Percentiles rank a stretch among this genome's conserved stretches.
Conservation (phyloP, 164 flowering plant genomes). For the Dillenia turbinata region DNA sequence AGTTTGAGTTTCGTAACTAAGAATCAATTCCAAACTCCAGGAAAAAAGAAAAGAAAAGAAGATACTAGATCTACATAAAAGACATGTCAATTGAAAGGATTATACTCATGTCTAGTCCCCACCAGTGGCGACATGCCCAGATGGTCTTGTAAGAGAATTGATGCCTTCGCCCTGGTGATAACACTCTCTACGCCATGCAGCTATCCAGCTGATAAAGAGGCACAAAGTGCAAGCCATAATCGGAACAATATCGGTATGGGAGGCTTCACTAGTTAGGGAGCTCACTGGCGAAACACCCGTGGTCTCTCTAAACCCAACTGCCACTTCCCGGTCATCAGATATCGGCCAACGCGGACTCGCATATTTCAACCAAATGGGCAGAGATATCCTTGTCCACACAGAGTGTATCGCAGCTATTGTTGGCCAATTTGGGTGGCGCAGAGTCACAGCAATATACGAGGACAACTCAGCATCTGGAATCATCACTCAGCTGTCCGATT, state of each 20-base stretch:
- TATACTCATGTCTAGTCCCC: too few species aligned
- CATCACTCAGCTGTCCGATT: slow-evolving; percentile 8
- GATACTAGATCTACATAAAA: too few species aligned
- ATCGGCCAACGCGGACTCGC: neutral
- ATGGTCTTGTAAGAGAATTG: too few species aligned
- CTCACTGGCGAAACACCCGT: slow-evolving; percentile 8
- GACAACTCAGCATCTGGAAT: neutral
- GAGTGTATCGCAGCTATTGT: slow-evolving; percentile 25
- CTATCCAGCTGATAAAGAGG: slow-evolving; percentile 8
- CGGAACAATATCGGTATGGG: slow-evolving; percentile 8
- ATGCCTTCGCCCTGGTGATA: too few species aligned
- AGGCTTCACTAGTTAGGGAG: slow-evolving; percentile 14
- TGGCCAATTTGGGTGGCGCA: slow-evolving; percentile 19
- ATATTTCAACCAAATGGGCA: slow-evolving; percentile 10
- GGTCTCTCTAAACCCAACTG: slow-evolving; percentile 17
- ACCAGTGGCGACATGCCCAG: too few species aligned
- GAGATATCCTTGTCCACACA: slow-evolving; percentile 11
- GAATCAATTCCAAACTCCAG: too few species aligned
- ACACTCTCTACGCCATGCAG: too few species aligned
- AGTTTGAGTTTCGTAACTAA: too few species aligned
- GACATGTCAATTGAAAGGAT: too few species aligned
- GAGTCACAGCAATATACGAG: slow-evolving; percentile 17
- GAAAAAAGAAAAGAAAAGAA: too few species aligned
- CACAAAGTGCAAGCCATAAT: slow-evolving; percentile 19
- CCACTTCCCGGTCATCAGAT: neutral